phyloP scores from a whole-genome alignment of 495 filamentous ascomycete genomes.

The Cercophora newfieldiana region DNA sequence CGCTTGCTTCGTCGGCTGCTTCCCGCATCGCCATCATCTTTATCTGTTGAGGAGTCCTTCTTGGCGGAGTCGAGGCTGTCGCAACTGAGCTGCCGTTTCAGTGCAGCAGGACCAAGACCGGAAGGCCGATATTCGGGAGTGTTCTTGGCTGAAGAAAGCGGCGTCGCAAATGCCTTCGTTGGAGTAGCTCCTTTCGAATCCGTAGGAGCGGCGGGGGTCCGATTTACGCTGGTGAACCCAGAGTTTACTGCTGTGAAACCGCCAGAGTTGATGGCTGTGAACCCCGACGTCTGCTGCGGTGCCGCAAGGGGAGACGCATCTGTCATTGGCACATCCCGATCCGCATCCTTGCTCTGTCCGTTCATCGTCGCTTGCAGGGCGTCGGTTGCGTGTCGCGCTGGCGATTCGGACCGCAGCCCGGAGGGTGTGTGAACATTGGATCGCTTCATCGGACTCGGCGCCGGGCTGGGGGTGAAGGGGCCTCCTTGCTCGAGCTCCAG shows the following conservation, averaged over 20 bases:
- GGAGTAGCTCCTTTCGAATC: conserved; percentile 44
- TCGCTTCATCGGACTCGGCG: conserved; percentile 80
- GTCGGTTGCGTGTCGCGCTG: conserved; percentile 67
- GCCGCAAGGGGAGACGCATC: conserved; percentile 50
- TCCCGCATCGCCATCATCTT: conserved; percentile 62
- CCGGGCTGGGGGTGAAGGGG: conserved; percentile 89
- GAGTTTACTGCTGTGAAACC: conserved; percentile 49
- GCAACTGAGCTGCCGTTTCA: conserved; percentile 83
- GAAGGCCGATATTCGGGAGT: conserved; percentile 61
- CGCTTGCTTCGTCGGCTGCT: conserved; percentile 86
- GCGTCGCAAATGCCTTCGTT: conserved; percentile 50
- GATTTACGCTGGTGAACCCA: conserved; percentile 80
- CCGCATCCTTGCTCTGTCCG: conserved; percentile 46
- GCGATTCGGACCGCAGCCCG: conserved; percentile 64
- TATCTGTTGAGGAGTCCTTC: conserved; percentile 59
- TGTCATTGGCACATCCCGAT: conserved; percentile 54
- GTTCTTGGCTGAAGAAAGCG: conserved; percentile 51
- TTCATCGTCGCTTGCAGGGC: conserved; percentile 66
- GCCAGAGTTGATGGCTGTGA: conserved; percentile 67
- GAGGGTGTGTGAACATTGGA: conserved; percentile 68
- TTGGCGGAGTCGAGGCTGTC: conserved; percentile 62
- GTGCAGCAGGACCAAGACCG: conserved; percentile 49
- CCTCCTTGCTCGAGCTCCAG: conserved; percentile 92
- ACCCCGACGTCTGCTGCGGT: conserved; percentile 61
- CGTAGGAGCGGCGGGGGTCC: conserved; percentile 36